Conservation (phyloP, 495 filamentous ascomycete species). For the Daldinia childiae region DNA sequence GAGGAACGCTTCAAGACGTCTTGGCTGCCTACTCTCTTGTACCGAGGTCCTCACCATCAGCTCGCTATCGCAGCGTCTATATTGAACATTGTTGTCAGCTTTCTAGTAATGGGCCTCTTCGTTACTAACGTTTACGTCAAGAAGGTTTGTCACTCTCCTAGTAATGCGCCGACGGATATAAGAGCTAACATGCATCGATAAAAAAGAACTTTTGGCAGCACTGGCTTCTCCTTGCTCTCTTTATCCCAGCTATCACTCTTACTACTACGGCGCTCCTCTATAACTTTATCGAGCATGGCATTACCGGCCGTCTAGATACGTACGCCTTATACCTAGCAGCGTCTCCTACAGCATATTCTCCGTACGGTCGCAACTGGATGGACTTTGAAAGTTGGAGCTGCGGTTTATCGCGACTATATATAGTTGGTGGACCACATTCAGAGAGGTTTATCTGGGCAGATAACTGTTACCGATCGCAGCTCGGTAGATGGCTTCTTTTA, state of each 20-base stretch:
- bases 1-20: not conserved
- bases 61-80: conserved; percentile 12
- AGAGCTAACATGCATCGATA: not conserved
- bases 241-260: not conserved
- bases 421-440: not conserved
- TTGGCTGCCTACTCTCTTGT: conserved; percentile 3
- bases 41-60: conserved; percentile 13
- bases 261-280: not conserved
- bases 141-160: not conserved
- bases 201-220: conserved; percentile 1
- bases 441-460: not conserved
- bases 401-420: not conserved
- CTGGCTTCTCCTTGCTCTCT: not conserved
- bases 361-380: not conserved
- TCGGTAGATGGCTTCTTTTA: not conserved
- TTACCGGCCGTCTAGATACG: not conserved
- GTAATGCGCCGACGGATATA: not conserved
- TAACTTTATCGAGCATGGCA: not conserved
- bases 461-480: not conserved
- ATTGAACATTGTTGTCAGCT: not conserved
- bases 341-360: not conserved
- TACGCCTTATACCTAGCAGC: not conserved
- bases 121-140: not conserved
- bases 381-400: not conserved
- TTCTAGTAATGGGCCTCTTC: not conserved